Conservation (phyloP, 768 basidiomycete genomes). For the Boletellus ananiceps region DNA sequence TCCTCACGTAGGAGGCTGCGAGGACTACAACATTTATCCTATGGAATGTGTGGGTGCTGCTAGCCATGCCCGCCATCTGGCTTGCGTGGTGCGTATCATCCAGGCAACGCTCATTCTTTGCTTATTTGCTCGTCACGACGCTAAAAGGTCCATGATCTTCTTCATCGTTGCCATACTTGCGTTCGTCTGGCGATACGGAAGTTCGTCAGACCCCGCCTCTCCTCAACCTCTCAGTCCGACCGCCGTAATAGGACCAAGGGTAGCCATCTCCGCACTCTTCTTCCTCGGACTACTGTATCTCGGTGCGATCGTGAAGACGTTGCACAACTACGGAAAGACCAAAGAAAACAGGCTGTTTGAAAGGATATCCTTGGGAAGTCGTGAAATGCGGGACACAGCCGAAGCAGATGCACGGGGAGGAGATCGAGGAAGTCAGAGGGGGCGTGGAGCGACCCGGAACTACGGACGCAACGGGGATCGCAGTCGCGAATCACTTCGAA, state of each 20-base stretch:
- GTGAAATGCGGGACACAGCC: not conserved
- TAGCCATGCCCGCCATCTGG: slow-evolving; percentile 67
- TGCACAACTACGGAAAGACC: slow-evolving; percentile 51
- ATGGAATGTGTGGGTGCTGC: slow-evolving; percentile 69
- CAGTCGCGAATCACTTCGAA: not conserved
- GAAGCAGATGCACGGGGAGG: not conserved
- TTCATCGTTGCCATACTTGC: slow-evolving; percentile 60
- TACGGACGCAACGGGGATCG: not conserved
- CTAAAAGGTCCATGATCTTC: slow-evolving; percentile 57
- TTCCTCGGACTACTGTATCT: slow-evolving; percentile 59
- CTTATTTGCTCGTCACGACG: not conserved
- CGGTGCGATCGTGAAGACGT: slow-evolving; percentile 53
- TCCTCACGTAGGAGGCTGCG: slow-evolving; percentile 49
- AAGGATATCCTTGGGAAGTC: not conserved
- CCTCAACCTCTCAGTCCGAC: slow-evolving; percentile 35
- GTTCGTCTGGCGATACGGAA: slow-evolving; percentile 64
- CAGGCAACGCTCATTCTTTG: not conserved
- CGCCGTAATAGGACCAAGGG: slow-evolving; percentile 47
- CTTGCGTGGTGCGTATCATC: slow-evolving; percentile 51
- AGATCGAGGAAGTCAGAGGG: slow-evolving; percentile 6
- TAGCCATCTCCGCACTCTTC: slow-evolving; percentile 52
- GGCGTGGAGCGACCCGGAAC: not conserved
- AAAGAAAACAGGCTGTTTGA: not conserved
- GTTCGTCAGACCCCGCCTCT: slow-evolving; percentile 34
- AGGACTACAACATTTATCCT: slow-evolving; percentile 41